These are phyloP conservation scores for Rhizopus microsporus DNA, from an alignment of 371 early-diverging fungal genomes.

Conservation along the genomic window DNA sequence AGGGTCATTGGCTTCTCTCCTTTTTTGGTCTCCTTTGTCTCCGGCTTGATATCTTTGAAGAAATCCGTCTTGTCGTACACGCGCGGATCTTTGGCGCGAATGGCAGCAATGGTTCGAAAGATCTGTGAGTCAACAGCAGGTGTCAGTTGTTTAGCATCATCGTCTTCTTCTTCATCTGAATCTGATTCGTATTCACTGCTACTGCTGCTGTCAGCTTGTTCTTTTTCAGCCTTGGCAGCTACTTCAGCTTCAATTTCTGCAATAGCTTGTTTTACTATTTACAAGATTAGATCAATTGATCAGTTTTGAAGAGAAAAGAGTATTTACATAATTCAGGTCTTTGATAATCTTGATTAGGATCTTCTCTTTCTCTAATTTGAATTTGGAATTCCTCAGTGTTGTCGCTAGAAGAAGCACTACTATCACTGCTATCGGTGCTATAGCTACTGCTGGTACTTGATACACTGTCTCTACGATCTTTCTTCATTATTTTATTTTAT, in stretches of 20 bases:
- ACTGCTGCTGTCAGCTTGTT: neutral
- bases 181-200: slow-evolving; percentile 19
- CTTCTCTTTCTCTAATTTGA: slow-evolving; percentile 18
- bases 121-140: slow-evolving; percentile 92
- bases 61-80: slow-evolving; percentile 77
- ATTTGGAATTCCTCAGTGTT: slow-evolving; percentile 5
- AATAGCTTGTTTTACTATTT: slow-evolving; percentile 23
- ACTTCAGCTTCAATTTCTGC: slow-evolving; percentile 29
- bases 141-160: slow-evolving; percentile 81
- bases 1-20: slow-evolving; percentile 64
- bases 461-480: neutral
- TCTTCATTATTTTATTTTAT: neutral
- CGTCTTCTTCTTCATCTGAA: slow-evolving; percentile 79
- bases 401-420: neutral
- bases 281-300: neutral
- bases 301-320: neutral
- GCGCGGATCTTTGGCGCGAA: slow-evolving; percentile 74
- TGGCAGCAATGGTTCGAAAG: slow-evolving; percentile 83
- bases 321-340: slow-evolving; percentile 27
- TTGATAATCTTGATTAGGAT: slow-evolving; percentile 18
- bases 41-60: slow-evolving; percentile 65
- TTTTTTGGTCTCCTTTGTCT: slow-evolving; percentile 60
- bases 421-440: neutral
- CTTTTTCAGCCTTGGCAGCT: slow-evolving; percentile 12
- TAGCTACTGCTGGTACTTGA: neutral